A percentile compares a stretch with the other conserved stretches of the same genome.
Evolutionary conservation across 441 rosid species (phyloP).

Genomic region (Brassica balearica): DNA sequence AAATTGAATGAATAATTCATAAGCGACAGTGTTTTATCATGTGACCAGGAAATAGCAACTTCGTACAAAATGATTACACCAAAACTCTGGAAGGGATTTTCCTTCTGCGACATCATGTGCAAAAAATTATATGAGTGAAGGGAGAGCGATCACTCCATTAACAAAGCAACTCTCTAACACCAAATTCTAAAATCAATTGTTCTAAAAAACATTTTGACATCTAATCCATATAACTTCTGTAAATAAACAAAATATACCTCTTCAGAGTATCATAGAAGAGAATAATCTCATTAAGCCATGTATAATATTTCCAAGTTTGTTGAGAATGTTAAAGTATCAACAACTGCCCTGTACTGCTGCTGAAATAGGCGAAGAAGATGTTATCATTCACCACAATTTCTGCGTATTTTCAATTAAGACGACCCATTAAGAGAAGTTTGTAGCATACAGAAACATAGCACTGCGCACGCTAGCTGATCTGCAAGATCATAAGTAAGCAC

Average conservation of each 20-base stretch:
- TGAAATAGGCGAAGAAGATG: not conserved
- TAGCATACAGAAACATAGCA: too few species aligned
- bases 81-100: not conserved
- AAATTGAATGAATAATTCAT: not conserved
- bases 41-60: not conserved
- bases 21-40: not conserved
- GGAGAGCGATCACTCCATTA: not conserved
- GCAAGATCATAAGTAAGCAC: too few species aligned
- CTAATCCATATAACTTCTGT: not conserved
- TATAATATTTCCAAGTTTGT: too few species aligned
- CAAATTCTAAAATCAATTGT: too few species aligned
- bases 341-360: not conserved
- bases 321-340: too few species aligned
- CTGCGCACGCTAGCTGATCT: too few species aligned
- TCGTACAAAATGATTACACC: not conserved
- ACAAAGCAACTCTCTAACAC: not conserved
- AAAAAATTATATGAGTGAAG: not conserved
- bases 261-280: not conserved
- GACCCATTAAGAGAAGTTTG: too few species aligned
- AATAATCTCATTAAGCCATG: not conserved
- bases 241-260: not conserved
- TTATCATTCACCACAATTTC: not conserved
- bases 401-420: too few species aligned
- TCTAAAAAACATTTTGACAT: too few species aligned
- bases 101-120: not conserved